These are phyloP conservation scores for Aristolochia fimbriata DNA, from an alignment of 164 flowering plant genomes.

Conservation along the genomic window DNA sequence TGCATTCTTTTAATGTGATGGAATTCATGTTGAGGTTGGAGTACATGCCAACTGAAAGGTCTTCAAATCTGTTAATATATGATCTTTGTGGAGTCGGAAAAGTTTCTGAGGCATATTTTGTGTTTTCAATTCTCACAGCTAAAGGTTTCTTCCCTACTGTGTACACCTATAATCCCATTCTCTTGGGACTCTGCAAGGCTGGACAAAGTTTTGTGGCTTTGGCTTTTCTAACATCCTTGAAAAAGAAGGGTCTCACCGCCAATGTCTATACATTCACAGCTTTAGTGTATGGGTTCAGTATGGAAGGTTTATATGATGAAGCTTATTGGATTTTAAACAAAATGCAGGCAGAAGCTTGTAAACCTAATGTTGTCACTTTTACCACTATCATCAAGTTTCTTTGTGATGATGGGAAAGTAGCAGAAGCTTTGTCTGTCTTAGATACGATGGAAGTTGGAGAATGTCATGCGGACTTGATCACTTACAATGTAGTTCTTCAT, in stretches of 20 bases:
- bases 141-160: constrained; percentile 17
- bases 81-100: constrained; percentile 18
- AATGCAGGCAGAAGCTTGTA: constrained; percentile 34
- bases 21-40: constrained; percentile 32
- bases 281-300: constrained; percentile 39
- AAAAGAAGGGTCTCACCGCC: constrained; percentile 29
- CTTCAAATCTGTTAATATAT: constrained; percentile 16
- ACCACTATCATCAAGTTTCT: constrained; percentile 20
- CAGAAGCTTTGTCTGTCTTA: constrained; percentile 11
- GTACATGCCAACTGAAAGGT: constrained; percentile 18
- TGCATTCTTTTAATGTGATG: constrained; percentile 17
- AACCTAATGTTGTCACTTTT: constrained; percentile 35
- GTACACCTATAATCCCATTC: constrained; percentile 26
- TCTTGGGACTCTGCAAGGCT: constrained; percentile 41
- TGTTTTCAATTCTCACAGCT: constrained; percentile 19
- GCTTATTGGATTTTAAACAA: constrained; percentile 21
- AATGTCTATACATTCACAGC: constrained; percentile 40
- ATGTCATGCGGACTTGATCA: constrained; percentile 35
- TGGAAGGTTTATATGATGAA: constrained; percentile 26
- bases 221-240: constrained; percentile 26
- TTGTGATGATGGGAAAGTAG: constrained; percentile 17
- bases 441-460: constrained; percentile 28
- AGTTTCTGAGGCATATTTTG: constrained; percentile 23
- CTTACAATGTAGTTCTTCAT: constrained; percentile 38
- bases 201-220: constrained; percentile 17